A percentile compares a stretch with the other conserved stretches of the same genome.
phyloP scores from a whole-genome alignment of 176 grass and related monocot species.

The Eleusine coracana region DNA sequence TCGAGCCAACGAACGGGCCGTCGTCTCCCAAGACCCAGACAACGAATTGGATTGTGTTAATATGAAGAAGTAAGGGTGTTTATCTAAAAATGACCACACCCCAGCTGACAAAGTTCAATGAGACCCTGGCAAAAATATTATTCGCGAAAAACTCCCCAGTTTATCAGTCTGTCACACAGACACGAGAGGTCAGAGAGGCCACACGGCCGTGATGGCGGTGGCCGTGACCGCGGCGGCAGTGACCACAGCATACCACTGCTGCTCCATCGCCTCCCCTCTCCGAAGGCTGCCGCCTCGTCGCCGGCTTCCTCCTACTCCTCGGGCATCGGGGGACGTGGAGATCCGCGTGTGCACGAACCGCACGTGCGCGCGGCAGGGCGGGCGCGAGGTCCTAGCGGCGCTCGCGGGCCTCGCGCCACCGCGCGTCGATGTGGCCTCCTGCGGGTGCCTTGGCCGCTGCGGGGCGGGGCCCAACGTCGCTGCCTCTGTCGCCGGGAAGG shows the following conservation, averaged over 20 bases:
- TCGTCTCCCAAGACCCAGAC: neutral
- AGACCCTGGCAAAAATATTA: neutral
- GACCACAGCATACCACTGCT: neutral
- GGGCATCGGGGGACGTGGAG: slow-evolving; percentile 30
- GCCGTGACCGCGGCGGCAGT: neutral
- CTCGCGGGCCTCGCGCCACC: slow-evolving; percentile 64
- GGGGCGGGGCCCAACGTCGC: slow-evolving; percentile 72
- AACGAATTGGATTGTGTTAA: neutral
- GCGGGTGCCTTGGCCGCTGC: slow-evolving; percentile 84
- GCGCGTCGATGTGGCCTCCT: slow-evolving; percentile 61
- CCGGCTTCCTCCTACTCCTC: neutral
- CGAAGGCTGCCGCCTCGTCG: neutral
- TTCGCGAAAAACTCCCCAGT: neutral
- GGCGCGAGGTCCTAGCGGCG: slow-evolving; percentile 66
- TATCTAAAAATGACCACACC: neutral
- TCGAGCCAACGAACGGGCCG: too few relatives aligned
- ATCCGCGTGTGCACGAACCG: slow-evolving; percentile 92
- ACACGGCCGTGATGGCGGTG: neutral
- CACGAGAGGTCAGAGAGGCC: neutral
- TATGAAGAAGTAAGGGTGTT: slow-evolving; percentile 14
- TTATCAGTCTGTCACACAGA: neutral
- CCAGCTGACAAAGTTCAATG: neutral
- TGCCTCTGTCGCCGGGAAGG: slow-evolving; percentile 33
- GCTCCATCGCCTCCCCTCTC: neutral
- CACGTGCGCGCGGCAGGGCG: slow-evolving; percentile 77